These are phyloP conservation scores for Botrytis paeoniae DNA, from an alignment of 2,329 filamentous ascomycete genomes.

Conservation along the genomic window DNA sequence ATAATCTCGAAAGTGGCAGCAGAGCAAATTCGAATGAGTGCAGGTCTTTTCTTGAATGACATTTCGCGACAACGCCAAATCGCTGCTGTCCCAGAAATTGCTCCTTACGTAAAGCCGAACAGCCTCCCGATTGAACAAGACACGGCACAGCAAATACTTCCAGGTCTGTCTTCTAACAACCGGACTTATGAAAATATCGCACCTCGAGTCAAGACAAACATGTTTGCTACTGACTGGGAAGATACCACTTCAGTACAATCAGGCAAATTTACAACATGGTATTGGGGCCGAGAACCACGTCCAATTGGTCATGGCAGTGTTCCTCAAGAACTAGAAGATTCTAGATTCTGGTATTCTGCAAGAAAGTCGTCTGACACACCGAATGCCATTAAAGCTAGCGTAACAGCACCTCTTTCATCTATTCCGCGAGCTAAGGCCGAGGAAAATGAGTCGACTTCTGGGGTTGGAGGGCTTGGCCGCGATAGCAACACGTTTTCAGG, in stretches of 20 bases:
- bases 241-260: not conserved
- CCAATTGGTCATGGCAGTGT: not conserved
- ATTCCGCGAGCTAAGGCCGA: not conserved
- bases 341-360: not conserved
- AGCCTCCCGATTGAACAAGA: too few species aligned
- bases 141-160: not conserved
- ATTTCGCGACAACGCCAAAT: not conserved
- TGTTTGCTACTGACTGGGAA: not conserved
- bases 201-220: not conserved
- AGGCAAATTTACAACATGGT: not conserved
- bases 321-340: not conserved
- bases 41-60: not conserved
- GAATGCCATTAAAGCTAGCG: not conserved
- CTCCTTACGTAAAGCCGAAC: not conserved
- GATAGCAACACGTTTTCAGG: not conserved
- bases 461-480: not conserved
- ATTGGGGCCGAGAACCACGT: not conserved
- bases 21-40: not conserved
- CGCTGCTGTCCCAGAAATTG: not conserved
- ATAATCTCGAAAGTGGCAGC: not conserved
- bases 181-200: not conserved
- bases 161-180: not conserved
- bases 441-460: not conserved
- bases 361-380: not conserved
- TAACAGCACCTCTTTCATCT: not conserved